Conservation (phyloP, 441 rosid species). For the Iberis amara region DNA sequence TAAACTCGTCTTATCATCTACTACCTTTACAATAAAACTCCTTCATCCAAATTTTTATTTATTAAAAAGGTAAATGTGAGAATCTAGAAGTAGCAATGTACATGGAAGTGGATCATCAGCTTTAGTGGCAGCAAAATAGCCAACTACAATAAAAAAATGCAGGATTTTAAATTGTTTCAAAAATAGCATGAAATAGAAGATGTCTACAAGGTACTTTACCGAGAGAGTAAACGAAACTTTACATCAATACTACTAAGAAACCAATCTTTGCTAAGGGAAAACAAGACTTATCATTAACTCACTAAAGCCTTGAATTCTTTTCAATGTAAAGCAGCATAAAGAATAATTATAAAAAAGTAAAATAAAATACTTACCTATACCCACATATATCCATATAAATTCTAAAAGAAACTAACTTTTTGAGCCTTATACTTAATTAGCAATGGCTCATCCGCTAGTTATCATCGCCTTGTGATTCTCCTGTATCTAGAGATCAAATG, state of each 20-base stretch:
- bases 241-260: too few species aligned
- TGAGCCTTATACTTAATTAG: too few species aligned
- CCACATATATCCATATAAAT: conserved; percentile 25
- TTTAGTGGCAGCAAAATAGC: conserved; percentile 40
- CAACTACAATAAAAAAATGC: conserved; percentile 7
- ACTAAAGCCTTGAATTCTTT: background rate
- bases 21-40: background rate
- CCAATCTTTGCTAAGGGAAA: background rate
- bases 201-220: too few species aligned
- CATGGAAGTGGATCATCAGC: conserved; percentile 34
- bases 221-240: too few species aligned
- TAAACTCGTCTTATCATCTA: too few species aligned
- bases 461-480: conserved; percentile 10
- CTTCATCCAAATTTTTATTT: background rate
- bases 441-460: conserved; percentile 4
- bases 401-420: conserved; percentile 1
- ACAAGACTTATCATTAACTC: background rate
- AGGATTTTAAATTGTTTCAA: too few species aligned
- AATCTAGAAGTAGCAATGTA: conserved; percentile 15
- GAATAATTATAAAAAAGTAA: background rate
- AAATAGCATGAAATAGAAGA: too few species aligned
- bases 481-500: background rate
- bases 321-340: conserved; percentile 7
- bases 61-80: conserved; percentile 1
- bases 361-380: conserved; percentile 21